These are phyloP conservation scores for Alternaria arbusti DNA, from an alignment of 2,329 filamentous ascomycete species.

Conservation along the genomic window DNA sequence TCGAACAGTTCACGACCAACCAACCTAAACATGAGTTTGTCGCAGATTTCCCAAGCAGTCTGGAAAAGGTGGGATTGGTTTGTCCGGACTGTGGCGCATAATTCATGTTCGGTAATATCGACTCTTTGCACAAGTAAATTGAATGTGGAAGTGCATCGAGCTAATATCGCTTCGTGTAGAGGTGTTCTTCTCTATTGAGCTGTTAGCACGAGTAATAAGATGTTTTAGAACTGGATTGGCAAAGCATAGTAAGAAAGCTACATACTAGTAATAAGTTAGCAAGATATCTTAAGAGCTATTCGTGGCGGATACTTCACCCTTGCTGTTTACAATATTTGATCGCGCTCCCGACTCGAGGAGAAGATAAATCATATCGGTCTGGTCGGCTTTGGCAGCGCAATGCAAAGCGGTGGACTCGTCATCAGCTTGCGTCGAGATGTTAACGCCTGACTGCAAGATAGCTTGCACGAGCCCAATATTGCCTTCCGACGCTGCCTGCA, in stretches of 20 bases:
- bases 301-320: too few relatives aligned
- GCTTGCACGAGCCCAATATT: neutral
- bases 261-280: too few relatives aligned
- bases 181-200: neutral
- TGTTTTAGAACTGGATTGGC: too few relatives aligned
- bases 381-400: neutral
- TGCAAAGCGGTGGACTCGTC: neutral
- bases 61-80: neutral
- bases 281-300: too few relatives aligned
- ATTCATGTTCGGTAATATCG: neutral
- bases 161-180: neutral
- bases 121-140: neutral
- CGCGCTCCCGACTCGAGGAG: neutral
- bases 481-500: neutral
- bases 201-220: too few relatives aligned
- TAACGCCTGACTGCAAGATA: neutral
- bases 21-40: fast-evolving
- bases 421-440: neutral
- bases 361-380: neutral
- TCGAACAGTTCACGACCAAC: neutral
- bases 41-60: neutral
- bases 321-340: neutral
- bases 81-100: neutral
- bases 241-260: too few relatives aligned
- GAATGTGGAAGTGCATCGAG: neutral